Percentiles rank a stretch among this genome's conserved stretches.
Conservation (phyloP, 192 early-diverging fungal genomes). For the Thamnidium elegans region DNA sequence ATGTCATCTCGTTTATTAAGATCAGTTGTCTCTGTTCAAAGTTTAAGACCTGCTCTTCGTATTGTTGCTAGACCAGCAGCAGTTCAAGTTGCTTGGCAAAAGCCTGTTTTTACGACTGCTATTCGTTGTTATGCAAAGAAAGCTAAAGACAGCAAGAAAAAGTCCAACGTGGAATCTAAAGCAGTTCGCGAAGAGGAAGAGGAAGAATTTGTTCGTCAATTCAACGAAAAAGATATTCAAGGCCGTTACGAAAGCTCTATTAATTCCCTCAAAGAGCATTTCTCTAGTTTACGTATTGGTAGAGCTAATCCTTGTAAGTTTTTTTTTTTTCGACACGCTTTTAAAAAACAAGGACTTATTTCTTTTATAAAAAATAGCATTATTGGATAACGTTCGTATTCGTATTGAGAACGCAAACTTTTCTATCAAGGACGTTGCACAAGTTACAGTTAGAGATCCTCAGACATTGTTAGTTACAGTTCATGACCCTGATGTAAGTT, state of each 20-base stretch:
- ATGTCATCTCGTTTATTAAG: no score
- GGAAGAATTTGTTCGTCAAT: constrained; percentile 37
- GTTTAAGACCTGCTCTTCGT: not conserved
- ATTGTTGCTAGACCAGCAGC: not conserved
- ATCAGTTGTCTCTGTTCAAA: no score
- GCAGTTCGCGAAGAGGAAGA: constrained; percentile 21
- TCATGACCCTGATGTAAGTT: constrained; percentile 66
- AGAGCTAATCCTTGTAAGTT: constrained; percentile 68
- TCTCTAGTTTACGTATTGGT: constrained; percentile 62
- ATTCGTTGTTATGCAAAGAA: constrained; percentile 28
- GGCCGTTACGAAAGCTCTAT: constrained; percentile 57
- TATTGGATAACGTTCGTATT: constrained; percentile 72
- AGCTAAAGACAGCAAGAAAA: constrained; percentile 16
- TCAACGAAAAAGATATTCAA: constrained; percentile 57
- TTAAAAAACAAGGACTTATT: not conserved
- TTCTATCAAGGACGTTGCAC: constrained; percentile 63
- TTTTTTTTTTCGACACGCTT: not conserved
- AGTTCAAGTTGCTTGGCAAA: not conserved
- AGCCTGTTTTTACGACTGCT: constrained; percentile 1
- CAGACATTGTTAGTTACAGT: constrained; percentile 78
- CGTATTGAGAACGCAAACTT: constrained; percentile 52
- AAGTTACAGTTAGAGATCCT: constrained; percentile 79
- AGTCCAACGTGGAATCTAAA: not conserved
- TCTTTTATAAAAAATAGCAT: constrained; percentile 35
- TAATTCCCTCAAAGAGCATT: constrained; percentile 62